These are phyloP conservation scores for Pleurotus citrinopileatus DNA, from an alignment of 768 basidiomycete species.

Conservation along the genomic window DNA sequence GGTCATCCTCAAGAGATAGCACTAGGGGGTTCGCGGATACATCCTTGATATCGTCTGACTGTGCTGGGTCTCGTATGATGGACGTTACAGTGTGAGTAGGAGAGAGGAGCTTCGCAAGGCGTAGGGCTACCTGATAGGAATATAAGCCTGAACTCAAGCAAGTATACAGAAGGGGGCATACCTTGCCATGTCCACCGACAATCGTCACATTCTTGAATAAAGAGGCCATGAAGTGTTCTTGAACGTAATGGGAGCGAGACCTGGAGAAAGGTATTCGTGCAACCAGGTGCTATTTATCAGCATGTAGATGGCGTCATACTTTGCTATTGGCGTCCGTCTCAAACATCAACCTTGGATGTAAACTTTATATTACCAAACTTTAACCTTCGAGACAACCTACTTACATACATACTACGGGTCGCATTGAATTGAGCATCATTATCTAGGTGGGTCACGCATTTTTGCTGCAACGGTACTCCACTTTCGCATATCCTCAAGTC, in stretches of 20 bases:
- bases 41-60: slow-evolving; percentile 43
- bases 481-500: slow-evolving; percentile 27
- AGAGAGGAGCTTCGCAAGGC: slow-evolving; percentile 49
- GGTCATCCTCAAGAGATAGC: slow-evolving; percentile 54
- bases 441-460: slow-evolving; percentile 25
- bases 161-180: slow-evolving; percentile 18
- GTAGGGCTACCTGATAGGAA: slow-evolving; percentile 38
- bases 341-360: slow-evolving; percentile 17
- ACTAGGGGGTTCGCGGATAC: slow-evolving; percentile 44
- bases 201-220: slow-evolving; percentile 43
- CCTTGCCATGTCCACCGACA: slow-evolving; percentile 54
- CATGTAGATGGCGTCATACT: neutral
- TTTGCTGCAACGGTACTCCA: slow-evolving; percentile 28
- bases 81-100: slow-evolving; percentile 46
- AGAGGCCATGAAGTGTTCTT: neutral
- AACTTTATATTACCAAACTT: neutral
- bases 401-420: no score
- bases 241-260: neutral
- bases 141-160: neutral
- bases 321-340: slow-evolving; percentile 10
- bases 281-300: neutral
- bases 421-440: neutral
- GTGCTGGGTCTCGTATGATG: slow-evolving; percentile 48
- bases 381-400: no score
- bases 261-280: no score